Conservation (phyloP, 2,329 filamentous ascomycete genomes). For the Exserohilum turcica region DNA sequence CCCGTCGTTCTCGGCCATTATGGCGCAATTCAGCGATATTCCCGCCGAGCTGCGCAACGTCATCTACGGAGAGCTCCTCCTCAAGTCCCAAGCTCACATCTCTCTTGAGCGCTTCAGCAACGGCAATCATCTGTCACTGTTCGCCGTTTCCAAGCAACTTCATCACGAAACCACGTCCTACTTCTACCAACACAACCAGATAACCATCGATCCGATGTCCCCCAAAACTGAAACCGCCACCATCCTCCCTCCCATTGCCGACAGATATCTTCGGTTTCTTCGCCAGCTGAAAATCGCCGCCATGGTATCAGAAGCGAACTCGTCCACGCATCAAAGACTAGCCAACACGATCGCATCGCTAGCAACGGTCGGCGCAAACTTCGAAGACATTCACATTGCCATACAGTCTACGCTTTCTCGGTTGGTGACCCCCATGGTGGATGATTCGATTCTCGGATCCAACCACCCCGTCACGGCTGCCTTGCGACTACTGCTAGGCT, state of each 20-base stretch:
- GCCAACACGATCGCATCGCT: constrained; percentile 18
- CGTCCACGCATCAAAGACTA: constrained; percentile 6
- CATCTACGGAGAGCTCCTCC: constrained; percentile 21
- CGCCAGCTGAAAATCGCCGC: constrained; percentile 15
- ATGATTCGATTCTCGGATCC: constrained; percentile 23
- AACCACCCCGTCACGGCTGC: constrained; percentile 22
- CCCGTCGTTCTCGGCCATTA: not conserved
- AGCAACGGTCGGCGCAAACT: constrained; percentile 14
- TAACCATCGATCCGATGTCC: constrained; percentile 9
- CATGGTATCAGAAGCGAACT: constrained; percentile 3
- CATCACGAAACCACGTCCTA: constrained; percentile 28
- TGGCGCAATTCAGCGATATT: constrained; percentile 16
- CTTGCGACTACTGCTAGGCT: constrained; percentile 13
- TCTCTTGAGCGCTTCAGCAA: not conserved
- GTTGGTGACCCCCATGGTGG: constrained; percentile 20
- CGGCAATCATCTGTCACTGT: constrained; percentile 13
- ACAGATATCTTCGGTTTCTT: constrained; percentile 26
- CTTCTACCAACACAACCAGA: constrained; percentile 27
- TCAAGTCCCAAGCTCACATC: not conserved
- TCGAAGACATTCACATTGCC: constrained; percentile 15
- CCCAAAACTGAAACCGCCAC: constrained; percentile 7
- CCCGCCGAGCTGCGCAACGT: constrained; percentile 29
- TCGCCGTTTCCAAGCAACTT: constrained; percentile 21
- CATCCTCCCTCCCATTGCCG: constrained; percentile 24
- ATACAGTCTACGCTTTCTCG: constrained; percentile 18